Evolutionary conservation across 2,329 filamentous ascomycete species (phyloP).

Genomic region (Calonectria fujianensis): DNA sequence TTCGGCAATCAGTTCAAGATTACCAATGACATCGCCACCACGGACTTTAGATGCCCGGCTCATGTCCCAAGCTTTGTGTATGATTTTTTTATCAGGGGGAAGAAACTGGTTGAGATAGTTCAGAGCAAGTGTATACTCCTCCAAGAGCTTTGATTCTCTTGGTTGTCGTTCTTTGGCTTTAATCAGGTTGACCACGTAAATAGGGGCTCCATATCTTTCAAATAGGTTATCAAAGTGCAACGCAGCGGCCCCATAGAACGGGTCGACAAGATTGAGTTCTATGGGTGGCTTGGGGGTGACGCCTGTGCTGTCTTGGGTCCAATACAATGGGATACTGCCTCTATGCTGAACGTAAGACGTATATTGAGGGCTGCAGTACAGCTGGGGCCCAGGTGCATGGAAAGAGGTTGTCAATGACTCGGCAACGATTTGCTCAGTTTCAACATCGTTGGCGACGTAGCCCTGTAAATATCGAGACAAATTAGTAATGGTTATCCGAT

Average conservation of each 20-base stretch:
- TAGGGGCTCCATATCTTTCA: constrained; percentile 91
- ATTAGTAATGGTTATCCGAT: neutral
- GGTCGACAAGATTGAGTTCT: constrained; percentile 94
- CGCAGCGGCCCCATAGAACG: constrained; percentile 94
- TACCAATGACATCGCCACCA: constrained; percentile 95
- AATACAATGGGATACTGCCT: constrained; percentile 96
- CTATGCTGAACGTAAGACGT: constrained; percentile 98
- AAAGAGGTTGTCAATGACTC: constrained; percentile 97
- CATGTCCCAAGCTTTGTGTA: constrained; percentile 99
- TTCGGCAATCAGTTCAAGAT: constrained; percentile 91
- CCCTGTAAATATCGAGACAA: constrained; percentile 66
- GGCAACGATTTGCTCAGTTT: constrained; percentile 98
- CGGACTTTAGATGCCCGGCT: constrained; percentile 93
- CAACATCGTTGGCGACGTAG: constrained; percentile 98
- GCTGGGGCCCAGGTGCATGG: constrained; percentile 88
- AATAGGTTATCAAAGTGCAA: constrained; percentile 97
- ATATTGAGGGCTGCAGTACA: constrained; percentile 92
- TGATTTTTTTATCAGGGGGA: constrained; percentile 87
- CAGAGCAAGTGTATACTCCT: constrained; percentile 91
- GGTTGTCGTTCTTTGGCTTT: constrained; percentile 92
- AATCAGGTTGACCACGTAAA: constrained; percentile 94
- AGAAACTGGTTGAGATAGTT: constrained; percentile 96
- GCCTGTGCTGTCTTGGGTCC: constrained; percentile 96
- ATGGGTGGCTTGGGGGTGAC: constrained; percentile 98
- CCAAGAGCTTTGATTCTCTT: constrained; percentile 91